A percentile compares a stretch with the other conserved stretches of the same genome.
Conservation (phyloP, 2,329 filamentous ascomycete species). For the Fusarium dimerum region DNA sequence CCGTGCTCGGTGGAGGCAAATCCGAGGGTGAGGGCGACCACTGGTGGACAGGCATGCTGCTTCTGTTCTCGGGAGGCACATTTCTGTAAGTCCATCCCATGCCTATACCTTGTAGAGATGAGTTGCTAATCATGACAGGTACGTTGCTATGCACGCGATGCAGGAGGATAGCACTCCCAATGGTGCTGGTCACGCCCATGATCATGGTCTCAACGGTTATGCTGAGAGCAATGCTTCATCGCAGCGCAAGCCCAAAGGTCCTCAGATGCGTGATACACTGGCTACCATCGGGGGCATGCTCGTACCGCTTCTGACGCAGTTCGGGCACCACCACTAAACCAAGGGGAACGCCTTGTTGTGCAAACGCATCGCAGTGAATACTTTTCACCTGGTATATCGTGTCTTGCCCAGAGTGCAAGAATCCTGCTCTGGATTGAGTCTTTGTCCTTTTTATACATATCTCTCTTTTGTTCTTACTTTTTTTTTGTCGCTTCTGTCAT, state of each 20-base stretch:
- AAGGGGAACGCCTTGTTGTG: conserved; percentile 4
- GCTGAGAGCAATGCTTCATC: conserved; percentile 45
- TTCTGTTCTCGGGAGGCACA: conserved; percentile 94
- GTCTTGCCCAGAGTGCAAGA: too few species aligned
- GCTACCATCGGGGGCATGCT: conserved; percentile 76
- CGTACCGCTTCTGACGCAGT: conserved; percentile 73
- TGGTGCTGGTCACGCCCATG: conserved; percentile 49
- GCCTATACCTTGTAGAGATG: neutral
- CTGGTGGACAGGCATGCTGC: conserved; percentile 89
- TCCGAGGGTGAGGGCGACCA: conserved; percentile 56
- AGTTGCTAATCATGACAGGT: conserved; percentile 53
- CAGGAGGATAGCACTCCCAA: conserved; percentile 66
- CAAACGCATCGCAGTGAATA: neutral
- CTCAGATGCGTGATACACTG: conserved; percentile 67
- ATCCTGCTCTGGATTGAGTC: too few species aligned
- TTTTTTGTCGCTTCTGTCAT: too few species aligned
- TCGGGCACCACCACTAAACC: conserved; percentile 70
- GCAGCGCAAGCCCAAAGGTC: conserved; percentile 55
- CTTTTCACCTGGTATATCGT: too few species aligned
- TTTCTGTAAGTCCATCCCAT: conserved; percentile 69
- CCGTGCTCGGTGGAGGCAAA: conserved; percentile 66
- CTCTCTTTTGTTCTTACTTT: too few species aligned
- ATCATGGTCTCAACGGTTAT: conserved; percentile 58
- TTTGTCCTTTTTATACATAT: too few species aligned
- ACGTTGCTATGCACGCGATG: conserved; percentile 99